A percentile compares a stretch with the other conserved stretches of the same genome.
phyloP scores from a whole-genome alignment of 768 basidiomycete genomes.

The Hortiboletus campestris region DNA sequence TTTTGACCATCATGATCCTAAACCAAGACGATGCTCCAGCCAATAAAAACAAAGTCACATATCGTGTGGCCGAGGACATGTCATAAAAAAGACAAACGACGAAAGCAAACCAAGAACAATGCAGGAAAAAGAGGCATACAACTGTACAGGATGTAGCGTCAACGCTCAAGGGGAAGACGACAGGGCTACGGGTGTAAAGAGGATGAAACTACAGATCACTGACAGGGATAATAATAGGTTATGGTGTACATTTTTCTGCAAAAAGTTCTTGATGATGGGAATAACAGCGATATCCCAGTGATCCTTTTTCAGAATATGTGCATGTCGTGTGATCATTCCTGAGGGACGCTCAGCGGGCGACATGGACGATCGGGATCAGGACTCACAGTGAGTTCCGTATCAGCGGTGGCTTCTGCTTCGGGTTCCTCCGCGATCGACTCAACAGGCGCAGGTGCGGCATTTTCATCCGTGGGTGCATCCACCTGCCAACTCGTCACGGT shows the following conservation, averaged over 20 bases:
- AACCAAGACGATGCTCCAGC: slow-evolving; percentile 10
- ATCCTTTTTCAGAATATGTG: slow-evolving; percentile 13
- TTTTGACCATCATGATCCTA: not conserved
- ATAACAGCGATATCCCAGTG: slow-evolving; percentile 13
- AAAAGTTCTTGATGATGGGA: slow-evolving; percentile 15
- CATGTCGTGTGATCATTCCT: slow-evolving; percentile 23
- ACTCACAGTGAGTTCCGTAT: slow-evolving; percentile 34
- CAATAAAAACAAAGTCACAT: slow-evolving; percentile 15
- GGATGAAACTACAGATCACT: slow-evolving; percentile 25
- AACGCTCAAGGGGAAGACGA: slow-evolving; percentile 3
- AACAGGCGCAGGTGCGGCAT: slow-evolving; percentile 38
- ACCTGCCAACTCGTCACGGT: slow-evolving; percentile 20
- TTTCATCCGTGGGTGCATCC: slow-evolving; percentile 37
- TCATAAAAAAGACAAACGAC: slow-evolving; percentile 7
- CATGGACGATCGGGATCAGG: not conserved
- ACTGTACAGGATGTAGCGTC: slow-evolving; percentile 19
- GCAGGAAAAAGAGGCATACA: slow-evolving; percentile 15
- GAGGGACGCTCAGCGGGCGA: not conserved
- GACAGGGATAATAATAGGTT: slow-evolving; percentile 34
- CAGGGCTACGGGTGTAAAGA: slow-evolving; percentile 12
- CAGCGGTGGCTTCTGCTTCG: slow-evolving; percentile 43
- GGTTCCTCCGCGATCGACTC: slow-evolving; percentile 58
- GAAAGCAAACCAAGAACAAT: slow-evolving; percentile 28
- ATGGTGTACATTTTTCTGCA: slow-evolving; percentile 35
- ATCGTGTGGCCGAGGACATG: slow-evolving; percentile 9